phyloP scores from a whole-genome alignment of 768 basidiomycete genomes.

The Boletus edulis region DNA sequence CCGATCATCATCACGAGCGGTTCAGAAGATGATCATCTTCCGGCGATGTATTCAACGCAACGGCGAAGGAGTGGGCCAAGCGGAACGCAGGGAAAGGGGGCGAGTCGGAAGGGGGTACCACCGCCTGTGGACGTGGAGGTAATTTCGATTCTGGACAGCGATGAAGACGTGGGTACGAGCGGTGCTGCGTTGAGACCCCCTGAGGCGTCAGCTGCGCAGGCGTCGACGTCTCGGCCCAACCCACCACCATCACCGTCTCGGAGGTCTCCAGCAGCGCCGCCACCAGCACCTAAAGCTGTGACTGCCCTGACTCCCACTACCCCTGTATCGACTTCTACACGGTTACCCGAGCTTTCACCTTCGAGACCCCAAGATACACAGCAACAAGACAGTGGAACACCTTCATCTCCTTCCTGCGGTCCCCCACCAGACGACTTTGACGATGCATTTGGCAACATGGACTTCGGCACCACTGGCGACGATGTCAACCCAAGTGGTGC shows the following conservation, averaged over 20 bases:
- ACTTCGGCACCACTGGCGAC: slow-evolving; percentile 11
- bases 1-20: slow-evolving; percentile 26
- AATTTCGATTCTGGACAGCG: slow-evolving; percentile 31
- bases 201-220: neutral
- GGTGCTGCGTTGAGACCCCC: neutral
- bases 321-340: neutral
- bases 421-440: slow-evolving; percentile 11
- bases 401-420: neutral
- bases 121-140: slow-evolving; percentile 22
- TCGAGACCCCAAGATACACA: neutral
- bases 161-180: slow-evolving; percentile 5
- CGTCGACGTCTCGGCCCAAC: neutral
- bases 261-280: neutral
- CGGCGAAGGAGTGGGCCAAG: neutral
- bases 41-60: neutral
- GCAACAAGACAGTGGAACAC: neutral
- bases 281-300: neutral
- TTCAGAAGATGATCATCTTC: slow-evolving; percentile 13
- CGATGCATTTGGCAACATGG: slow-evolving; percentile 9
- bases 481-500: neutral
- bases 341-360: neutral
- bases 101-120: neutral
- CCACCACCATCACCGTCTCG: neutral
- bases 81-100: neutral
- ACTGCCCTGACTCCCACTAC: neutral